Percentiles rank a stretch among this genome's conserved stretches.
Conservation (phyloP, 108 stramenopile genomes). For the Discostella stelligeroides region DNA sequence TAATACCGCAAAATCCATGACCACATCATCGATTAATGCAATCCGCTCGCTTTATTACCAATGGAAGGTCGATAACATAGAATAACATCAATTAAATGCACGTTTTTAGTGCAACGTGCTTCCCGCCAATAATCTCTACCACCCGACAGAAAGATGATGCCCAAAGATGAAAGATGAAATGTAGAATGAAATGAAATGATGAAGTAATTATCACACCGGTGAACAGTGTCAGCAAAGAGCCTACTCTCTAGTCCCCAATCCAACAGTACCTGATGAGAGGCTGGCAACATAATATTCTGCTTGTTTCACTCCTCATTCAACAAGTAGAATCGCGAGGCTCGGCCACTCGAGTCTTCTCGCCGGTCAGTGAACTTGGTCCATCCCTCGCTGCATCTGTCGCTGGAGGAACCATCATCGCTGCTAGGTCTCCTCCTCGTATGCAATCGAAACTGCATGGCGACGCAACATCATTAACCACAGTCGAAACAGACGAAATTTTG, state of each 20-base stretch:
- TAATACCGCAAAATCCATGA: too few relatives aligned
- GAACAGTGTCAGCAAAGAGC: too few relatives aligned
- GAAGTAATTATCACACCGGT: too few relatives aligned
- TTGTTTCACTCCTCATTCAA: not conserved
- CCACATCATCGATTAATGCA: too few relatives aligned
- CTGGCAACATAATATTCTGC: not conserved
- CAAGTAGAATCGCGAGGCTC: not conserved
- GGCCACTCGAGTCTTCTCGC: slow-evolving; percentile 25
- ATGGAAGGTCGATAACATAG: too few relatives aligned
- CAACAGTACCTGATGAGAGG: not conserved
- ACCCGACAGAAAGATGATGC: too few relatives aligned
- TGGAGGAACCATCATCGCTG: slow-evolving; percentile 49
- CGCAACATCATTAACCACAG: not conserved
- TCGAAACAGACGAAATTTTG: not conserved
- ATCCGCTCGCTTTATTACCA: too few relatives aligned
- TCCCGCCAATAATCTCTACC: too few relatives aligned
- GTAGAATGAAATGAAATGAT: too few relatives aligned
- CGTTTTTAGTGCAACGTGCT: too few relatives aligned
- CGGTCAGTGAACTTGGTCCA: slow-evolving; percentile 43
- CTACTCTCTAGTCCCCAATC: not conserved
- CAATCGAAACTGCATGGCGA: not conserved
- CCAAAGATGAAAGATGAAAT: too few relatives aligned
- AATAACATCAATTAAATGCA: too few relatives aligned
- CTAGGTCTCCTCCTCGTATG: slow-evolving; percentile 18
- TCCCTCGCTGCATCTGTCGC: slow-evolving; percentile 52